Evolutionary conservation across 1,284 basidiomycete species (phyloP), one percentile per base, ranked within the genome.

Genomic region (Blastosporella zonata): DNA sequence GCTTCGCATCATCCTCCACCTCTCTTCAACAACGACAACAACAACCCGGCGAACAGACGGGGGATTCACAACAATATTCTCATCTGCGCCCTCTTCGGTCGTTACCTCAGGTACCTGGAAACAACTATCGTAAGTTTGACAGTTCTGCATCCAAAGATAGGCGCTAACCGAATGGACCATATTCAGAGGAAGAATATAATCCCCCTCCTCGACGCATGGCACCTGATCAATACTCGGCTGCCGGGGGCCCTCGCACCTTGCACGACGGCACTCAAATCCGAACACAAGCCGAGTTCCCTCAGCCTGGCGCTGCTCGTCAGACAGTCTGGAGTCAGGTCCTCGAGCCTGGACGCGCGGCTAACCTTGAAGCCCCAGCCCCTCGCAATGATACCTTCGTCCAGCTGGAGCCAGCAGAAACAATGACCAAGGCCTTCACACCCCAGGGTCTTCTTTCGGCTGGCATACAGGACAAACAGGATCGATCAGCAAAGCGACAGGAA

Each of bases 381-480:
- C 67, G 68, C 43, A 59, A 75, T 39, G 85, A 90, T 53, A 87
- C 86, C 0, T 96, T 95, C 61, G 81, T 96, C 40, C 87, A 91
- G 61, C 72, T 95, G 31, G 92, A 94, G 50, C 77, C 82, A 0
- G 75, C 82, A 9, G 80, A 84, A 36, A 82, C 82, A 18, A 84
- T 94, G 75, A 94, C 91, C 6, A 94, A 94, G 64, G 91, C 93
- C 2, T 97, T 97, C 65, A 88, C 90, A 0, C 93, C 95, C 2
- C 93, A 97, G 56, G 96, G 96, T 7, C 73, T 99, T 10, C 80
- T 99, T 33, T 94, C 93, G 53, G 93, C 93, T 37, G 96, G 95
- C 27, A 78, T 97, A 57, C 91, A 96, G 63, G 95, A 98, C 66
- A 95, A 93, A 67, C 85, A 94, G 61, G 94, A 97, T 63, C 83